These are phyloP conservation scores for Sarcomyxa edulis DNA, from an alignment of 768 basidiomycete species.

Conservation along the genomic window DNA sequence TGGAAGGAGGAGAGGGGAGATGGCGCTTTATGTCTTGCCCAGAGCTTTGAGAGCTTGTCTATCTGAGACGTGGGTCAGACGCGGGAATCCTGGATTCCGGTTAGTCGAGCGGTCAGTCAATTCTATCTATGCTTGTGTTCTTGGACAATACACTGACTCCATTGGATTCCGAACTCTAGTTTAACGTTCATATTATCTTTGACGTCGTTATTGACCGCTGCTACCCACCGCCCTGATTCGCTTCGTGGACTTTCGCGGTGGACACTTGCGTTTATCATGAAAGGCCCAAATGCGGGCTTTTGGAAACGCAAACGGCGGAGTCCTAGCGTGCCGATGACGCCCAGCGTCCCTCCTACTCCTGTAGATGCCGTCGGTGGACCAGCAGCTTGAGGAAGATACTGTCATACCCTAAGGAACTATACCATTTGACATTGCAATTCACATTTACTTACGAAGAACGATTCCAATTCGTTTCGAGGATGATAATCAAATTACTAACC, in stretches of 20 bases:
- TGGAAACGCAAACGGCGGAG: conserved; percentile 40
- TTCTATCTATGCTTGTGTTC: neutral
- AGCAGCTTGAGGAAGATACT: too few species aligned
- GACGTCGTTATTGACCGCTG: conserved; percentile 59
- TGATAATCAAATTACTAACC: conserved; percentile 34
- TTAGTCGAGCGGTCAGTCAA: conserved; percentile 50
- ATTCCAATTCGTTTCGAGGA: neutral
- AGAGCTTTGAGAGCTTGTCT: conserved; percentile 60
- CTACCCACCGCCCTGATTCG: conserved; percentile 53
- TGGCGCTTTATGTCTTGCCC: conserved; percentile 76
- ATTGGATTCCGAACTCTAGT: conserved; percentile 34
- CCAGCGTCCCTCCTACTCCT: conserved; percentile 17
- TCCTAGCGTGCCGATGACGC: conserved; percentile 22
- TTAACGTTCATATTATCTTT: conserved; percentile 63
- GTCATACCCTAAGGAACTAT: neutral
- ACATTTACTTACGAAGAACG: neutral
- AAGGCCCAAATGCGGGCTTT: conserved; percentile 50
- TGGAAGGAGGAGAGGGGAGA: conserved; percentile 66
- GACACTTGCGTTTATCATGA: conserved; percentile 62
- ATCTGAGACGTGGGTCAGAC: conserved; percentile 48
- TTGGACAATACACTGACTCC: conserved; percentile 3
- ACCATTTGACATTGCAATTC: neutral
- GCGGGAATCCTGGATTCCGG: conserved; percentile 31
- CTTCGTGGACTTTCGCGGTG: conserved; percentile 73
- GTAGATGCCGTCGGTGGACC: too few species aligned